Base-by-base conservation (phyloP, 805 yeast genomes). In the Ogataea haglerorum region DNA sequence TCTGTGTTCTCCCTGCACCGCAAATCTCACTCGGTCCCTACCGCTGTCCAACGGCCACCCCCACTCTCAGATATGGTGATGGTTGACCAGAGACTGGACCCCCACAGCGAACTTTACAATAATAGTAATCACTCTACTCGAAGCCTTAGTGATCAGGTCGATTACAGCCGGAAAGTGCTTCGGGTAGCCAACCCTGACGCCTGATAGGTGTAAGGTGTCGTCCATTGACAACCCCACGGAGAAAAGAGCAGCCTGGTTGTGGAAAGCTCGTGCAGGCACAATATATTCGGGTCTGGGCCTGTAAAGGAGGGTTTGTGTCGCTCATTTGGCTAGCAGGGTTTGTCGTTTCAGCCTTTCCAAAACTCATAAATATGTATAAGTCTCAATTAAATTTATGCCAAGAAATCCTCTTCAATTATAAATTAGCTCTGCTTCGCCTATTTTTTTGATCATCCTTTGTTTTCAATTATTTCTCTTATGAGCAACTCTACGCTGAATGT, bases 41-140 rank as follows among this genome's bases (percentile, higher is more conserved):
- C 10, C 23, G n/a, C 31, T 8, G 24, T 23, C n/a, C 30, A 40
- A 24, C 38, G 40, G 13, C 29, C 34, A 10, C 18, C 31, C 2
- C 41, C 40, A 10, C 17, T 14, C 16, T 17, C 12, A 7, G 23
- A 30, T 6, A 35, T 49, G 29, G 53, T 56, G 14, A 59, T 61
- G 38, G 76, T 76, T n/a, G 86, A 80, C 58, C 81, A 75, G 51
- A 60, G 86, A 30, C 58, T 80, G 40, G 85, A 80, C 48, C 85
- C 85, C 5, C 61, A 67, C 38, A 70, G 70, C 33, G 66, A 76
- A 64, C 69, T 71, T 46, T 67, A 73, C 69, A 68, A 70, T 64
- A 73, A 71, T 38, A 56, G 65, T 33, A 56, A 56, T 37, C 69
- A 67, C 25, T 71, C 78, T 6, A 59, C 67, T 31, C 61, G 70